Evolutionary conservation across 1,284 basidiomycete species (phyloP), one percentile per base, ranked within the genome.

Genomic region (Earliella scabrosa): DNA sequence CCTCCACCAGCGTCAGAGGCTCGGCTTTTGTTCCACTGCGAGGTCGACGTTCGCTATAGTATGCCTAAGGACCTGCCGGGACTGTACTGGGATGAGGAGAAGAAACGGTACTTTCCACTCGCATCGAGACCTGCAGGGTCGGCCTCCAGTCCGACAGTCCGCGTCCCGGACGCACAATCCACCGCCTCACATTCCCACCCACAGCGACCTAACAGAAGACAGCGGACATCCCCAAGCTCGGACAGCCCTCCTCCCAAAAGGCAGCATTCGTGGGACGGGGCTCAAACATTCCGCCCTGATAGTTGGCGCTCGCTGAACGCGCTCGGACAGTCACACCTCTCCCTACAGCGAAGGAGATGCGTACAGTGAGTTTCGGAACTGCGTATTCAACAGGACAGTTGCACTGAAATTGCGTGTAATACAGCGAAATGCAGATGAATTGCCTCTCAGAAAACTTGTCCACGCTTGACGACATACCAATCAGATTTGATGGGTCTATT

Each of bases 41-140:
- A 8, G 2, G 35, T 18, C 35, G 35, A 38, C 8, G 2, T 2
- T 16, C 27, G 21, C 29, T 16, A 24, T 13, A 44, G 11, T 8
- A 64, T 62, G 60, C 68, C 69, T 36, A 58, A 61, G 9, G 67
- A 71, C 24, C 61, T 72, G 6, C 70, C 71, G 7, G 71, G 71
- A 13, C 57, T 71, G 20, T 72, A 71, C 49, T 72, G 69, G 68
- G 70, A 72, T 49, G 66, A 68, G 40, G 58, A 61, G 9, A 66
- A 60, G 43, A 56, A 65, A 20, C 68, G 71, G 10, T 72, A 72
- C 46, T 72, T 70, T 36, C 68, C 69, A 13, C 38, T 71, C 3
- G 56, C 68, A 6, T 68, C 68, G 2, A 59, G 63, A 27, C 66
- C 66, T 26, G 50, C 58, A 10, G 56, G 56, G 18, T 18, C 35